These are phyloP conservation scores for Trypanosoma brucei DNA, from an alignment of 208 protist species.

Conservation along the genomic window DNA sequence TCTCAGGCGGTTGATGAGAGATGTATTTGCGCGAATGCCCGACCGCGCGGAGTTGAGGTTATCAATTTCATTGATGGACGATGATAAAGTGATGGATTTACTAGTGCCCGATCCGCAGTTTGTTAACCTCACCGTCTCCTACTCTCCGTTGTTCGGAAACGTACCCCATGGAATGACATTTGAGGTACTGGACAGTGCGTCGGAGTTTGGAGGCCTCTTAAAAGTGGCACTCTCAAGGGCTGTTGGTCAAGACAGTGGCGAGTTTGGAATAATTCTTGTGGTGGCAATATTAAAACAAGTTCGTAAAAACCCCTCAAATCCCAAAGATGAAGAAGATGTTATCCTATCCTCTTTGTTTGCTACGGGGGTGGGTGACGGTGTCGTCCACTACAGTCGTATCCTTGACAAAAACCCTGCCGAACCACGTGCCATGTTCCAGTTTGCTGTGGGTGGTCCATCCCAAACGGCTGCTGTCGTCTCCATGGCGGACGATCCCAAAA, in stretches of 20 bases:
- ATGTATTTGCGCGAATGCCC: constrained; percentile 39
- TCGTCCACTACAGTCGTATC: constrained; percentile 77
- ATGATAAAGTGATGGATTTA: constrained; percentile 70
- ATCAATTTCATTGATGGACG: constrained; percentile 60
- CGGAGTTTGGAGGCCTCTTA: constrained; percentile 61
- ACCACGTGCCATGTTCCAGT: constrained; percentile 71
- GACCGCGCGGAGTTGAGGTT: constrained; percentile 36
- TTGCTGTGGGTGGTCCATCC: constrained; percentile 53
- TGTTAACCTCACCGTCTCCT: constrained; percentile 43
- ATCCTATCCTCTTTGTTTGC: constrained; percentile 72
- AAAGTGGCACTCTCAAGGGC: constrained; percentile 29
- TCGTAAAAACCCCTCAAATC: constrained; percentile 16
- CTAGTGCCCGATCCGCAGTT: constrained; percentile 19
- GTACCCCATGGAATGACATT: constrained; percentile 55
- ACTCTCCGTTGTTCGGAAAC: constrained; percentile 73
- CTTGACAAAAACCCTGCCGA: constrained; percentile 81
- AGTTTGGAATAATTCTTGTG: constrained; percentile 67
- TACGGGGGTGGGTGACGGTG: constrained; percentile 52
- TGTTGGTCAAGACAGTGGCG: constrained; percentile 17
- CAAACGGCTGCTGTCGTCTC: constrained; percentile 50
- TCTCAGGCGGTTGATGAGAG: constrained; percentile 48
- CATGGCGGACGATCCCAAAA: constrained; percentile 9
- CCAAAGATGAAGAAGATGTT: constrained; percentile 41
- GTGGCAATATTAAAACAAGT: constrained; percentile 70
- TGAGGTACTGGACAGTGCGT: constrained; percentile 45